Conservation (phyloP, 106 monocot species). For the Gastrodia elata region DNA sequence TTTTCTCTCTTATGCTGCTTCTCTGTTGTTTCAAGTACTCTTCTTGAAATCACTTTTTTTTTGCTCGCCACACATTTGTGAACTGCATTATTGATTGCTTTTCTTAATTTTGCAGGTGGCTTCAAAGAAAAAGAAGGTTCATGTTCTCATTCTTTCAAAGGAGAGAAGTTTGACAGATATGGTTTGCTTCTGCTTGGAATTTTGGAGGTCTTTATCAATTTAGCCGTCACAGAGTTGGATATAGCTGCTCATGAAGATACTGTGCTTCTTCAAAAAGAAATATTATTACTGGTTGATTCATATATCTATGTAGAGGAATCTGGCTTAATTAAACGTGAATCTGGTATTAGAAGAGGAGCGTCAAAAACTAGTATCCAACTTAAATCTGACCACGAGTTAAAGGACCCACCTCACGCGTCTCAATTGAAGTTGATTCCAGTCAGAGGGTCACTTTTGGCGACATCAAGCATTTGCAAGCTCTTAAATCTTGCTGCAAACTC, state of each 20-base stretch:
- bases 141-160: slow-evolving; percentile 21
- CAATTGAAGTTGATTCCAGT: slow-evolving; percentile 28
- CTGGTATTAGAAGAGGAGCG: slow-evolving; percentile 22
- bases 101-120: slow-evolving; percentile 28
- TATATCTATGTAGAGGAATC: slow-evolving; percentile 35
- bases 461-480: slow-evolving; percentile 48
- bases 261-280: slow-evolving; percentile 45
- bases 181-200: slow-evolving; percentile 40
- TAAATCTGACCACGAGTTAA: slow-evolving; percentile 13
- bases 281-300: slow-evolving; percentile 41
- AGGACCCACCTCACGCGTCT: slow-evolving; percentile 17
- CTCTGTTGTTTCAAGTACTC: not conserved
- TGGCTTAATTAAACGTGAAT: slow-evolving; percentile 15
- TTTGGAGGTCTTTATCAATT: slow-evolving; percentile 59
- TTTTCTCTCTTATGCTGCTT: not conserved
- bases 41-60: not conserved
- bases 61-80: not conserved
- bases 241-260: slow-evolving; percentile 37
- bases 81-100: slow-evolving; percentile 8
- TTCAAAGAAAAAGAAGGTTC: slow-evolving; percentile 26
- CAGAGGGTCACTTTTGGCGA: slow-evolving; percentile 45
- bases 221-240: slow-evolving; percentile 47
- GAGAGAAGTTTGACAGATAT: slow-evolving; percentile 26
- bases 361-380: slow-evolving; percentile 18
- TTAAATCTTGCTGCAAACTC: slow-evolving; percentile 26